Evolutionary conservation across 768 basidiomycete genomes (phyloP), one percentile per base, ranked within the genome.

Genomic region (Phanerodontia chrysosporium): DNA sequence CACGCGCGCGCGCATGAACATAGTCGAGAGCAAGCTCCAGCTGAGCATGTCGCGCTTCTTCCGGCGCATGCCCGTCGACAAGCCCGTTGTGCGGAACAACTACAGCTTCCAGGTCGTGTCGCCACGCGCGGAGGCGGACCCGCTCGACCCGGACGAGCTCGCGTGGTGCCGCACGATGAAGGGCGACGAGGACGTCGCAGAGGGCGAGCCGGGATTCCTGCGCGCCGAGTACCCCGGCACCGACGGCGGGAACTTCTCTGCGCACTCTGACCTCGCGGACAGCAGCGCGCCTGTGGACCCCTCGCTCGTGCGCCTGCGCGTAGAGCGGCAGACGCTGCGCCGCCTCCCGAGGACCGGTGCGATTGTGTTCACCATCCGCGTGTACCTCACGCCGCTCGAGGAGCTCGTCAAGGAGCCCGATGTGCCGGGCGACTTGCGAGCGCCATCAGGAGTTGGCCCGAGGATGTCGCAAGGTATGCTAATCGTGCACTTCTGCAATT

Each of bases 11-110:
- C 39, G 16, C 39, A 42, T 12, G 4, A 7, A 18, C 39, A 42
- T 45, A 61, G 69, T 60, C 39, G 61, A 86, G 85, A 85, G 68
- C 71, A 78, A 66, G 81, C 76, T 90, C 32, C 79, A 89, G 58
- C 72, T 70, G 29, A 86, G 84, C 65, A 77, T 90, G 74, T 82
- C 80, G 62, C 80, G 87, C 51, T 92, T 86, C 76, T 89, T 92
- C 76, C 80, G 76, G 64, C 80, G 84, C 51, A 69, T 91, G 65
- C 62, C 81, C 27, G 76, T 87, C 46, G 83, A 87, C 69, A 85
- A 87, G 69, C 84, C 88, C 8, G 84, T 91, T 51, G 71, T 78
- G 58, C 82, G 90, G 52, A 86, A 86, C 73, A 91, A 92, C 71
- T 90, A 86, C 70, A 71, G 71, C 55, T 67, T 80, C 51, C 77